These are phyloP conservation scores for Candida quercuum DNA, from an alignment of 805 yeast genomes.

Conservation along the genomic window DNA sequence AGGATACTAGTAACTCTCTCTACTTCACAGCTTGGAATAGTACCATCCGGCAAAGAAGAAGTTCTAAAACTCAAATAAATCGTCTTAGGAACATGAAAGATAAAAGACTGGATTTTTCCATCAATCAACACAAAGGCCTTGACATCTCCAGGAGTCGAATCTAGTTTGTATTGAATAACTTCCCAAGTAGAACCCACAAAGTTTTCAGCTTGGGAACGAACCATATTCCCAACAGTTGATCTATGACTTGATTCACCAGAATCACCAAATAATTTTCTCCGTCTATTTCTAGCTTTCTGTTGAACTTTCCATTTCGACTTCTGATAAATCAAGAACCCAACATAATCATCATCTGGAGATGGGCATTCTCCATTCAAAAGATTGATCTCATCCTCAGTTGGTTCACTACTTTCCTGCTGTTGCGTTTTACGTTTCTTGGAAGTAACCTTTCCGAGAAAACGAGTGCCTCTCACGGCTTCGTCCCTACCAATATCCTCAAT, in stretches of 20 bases:
- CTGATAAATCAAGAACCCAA: constrained; percentile 64
- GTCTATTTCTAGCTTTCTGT: constrained; percentile 61
- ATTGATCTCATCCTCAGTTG: constrained; percentile 46
- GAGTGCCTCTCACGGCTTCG: constrained; percentile 18
- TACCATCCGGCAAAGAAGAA: constrained; percentile 34
- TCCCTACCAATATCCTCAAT: constrained; percentile 66
- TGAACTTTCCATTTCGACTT: constrained; percentile 87
- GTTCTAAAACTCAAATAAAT: constrained; percentile 63
- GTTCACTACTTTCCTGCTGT: constrained; percentile 26
- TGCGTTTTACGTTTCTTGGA: constrained; percentile 28
- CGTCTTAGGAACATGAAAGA: constrained; percentile 68
- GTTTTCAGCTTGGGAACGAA: constrained; percentile 73
- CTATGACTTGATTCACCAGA: constrained; percentile 46
- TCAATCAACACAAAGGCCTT: constrained; percentile 66
- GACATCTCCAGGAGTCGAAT: constrained; percentile 65
- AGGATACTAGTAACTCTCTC: constrained; percentile 55
- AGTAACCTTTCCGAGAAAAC: constrained; percentile 32
- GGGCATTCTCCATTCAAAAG: constrained; percentile 54
- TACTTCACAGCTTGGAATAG: constrained; percentile 47
- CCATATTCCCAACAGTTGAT: constrained; percentile 60
- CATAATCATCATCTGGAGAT: constrained; percentile 60
- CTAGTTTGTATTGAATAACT: constrained; percentile 61
- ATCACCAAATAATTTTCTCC: constrained; percentile 76
- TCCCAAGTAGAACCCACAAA: constrained; percentile 84
- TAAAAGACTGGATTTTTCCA: constrained; percentile 67